phyloP scores from a whole-genome alignment of 2,329 filamentous ascomycete species.

The Fusarium metavorans region DNA sequence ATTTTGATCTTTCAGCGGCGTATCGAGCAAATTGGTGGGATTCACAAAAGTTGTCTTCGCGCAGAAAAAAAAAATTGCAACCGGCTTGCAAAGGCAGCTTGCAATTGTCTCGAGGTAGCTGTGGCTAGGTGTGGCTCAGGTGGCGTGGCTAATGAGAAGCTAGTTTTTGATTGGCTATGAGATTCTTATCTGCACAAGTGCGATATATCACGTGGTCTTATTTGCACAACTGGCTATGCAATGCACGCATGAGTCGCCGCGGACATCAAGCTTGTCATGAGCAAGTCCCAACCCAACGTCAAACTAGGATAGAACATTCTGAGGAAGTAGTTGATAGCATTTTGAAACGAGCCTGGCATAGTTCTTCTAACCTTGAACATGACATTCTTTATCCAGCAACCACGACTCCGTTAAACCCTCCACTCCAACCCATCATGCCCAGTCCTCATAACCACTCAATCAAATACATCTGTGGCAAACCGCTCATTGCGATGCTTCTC shows the following conservation, averaged over 20 bases:
- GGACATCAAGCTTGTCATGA: neutral
- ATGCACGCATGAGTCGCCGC: too few relatives aligned
- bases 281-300: neutral
- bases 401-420: neutral
- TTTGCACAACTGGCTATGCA: too few relatives aligned
- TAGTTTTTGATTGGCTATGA: too few relatives aligned
- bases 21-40: neutral
- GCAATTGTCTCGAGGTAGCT: too few relatives aligned
- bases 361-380: neutral
- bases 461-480: slow-evolving; percentile 72
- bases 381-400: neutral
- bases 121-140: too few relatives aligned
- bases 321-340: neutral
- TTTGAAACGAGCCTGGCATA: neutral
- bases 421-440: neutral
- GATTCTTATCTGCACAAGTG: too few relatives aligned
- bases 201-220: too few relatives aligned
- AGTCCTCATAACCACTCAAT: slow-evolving; percentile 47
- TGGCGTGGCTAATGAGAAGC: too few relatives aligned
- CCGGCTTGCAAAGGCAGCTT: too few relatives aligned
- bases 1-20: neutral
- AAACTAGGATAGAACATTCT: neutral
- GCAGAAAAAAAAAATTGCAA: neutral
- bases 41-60: neutral
- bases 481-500: slow-evolving; percentile 64